phyloP scores from a whole-genome alignment of 768 basidiomycete species.

The Pleurotus giganteus region DNA sequence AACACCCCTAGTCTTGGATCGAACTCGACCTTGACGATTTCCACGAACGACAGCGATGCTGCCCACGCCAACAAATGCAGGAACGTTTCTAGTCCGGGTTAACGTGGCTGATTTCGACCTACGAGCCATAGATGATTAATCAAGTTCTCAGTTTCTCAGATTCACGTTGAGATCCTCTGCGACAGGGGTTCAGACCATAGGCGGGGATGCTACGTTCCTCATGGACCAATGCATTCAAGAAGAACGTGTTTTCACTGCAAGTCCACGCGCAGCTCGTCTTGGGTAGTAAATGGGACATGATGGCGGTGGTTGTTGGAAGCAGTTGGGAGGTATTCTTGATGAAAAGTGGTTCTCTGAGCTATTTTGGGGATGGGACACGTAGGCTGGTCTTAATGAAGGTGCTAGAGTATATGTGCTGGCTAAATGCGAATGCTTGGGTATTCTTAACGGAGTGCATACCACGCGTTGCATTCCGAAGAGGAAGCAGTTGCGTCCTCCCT shows the following conservation, averaged over 20 bases:
- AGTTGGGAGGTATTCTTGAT: background rate
- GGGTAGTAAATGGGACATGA: background rate
- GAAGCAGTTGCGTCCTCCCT: too few species aligned
- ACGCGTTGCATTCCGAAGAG: too few species aligned
- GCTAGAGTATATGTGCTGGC: too few species aligned
- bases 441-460: too few species aligned
- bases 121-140: too few species aligned
- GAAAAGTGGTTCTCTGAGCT: background rate
- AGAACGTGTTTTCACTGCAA: background rate
- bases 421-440: too few species aligned
- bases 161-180: too few species aligned
- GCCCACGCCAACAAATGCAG: background rate
- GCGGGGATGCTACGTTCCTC: background rate
- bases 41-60: background rate
- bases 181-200: too few species aligned
- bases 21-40: background rate
- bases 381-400: too few species aligned
- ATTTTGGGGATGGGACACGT: too few species aligned
- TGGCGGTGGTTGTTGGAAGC: background rate
- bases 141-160: too few species aligned
- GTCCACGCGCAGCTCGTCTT: background rate
- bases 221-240: background rate
- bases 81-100: background rate
- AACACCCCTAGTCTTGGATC: background rate
- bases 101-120: background rate